These are phyloP conservation scores for Prorocentrum cordatum DNA, from an alignment of 169 alveolate species.

Conservation along the genomic window DNA sequence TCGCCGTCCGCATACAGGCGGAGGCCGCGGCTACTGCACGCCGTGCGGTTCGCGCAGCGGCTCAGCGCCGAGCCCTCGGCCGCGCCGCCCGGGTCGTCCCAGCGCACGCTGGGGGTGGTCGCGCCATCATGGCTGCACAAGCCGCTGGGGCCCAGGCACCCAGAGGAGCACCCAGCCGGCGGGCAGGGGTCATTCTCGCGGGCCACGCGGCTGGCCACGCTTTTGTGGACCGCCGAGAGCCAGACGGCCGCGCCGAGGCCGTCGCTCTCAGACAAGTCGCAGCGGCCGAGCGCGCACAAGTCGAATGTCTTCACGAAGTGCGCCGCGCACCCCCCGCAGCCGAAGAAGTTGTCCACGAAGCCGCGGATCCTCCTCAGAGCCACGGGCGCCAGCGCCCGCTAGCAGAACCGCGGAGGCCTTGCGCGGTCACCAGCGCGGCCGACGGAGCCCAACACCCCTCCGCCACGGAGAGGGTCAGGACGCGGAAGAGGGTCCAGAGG, in stretches of 20 bases:
- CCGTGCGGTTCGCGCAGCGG: too few relatives aligned
- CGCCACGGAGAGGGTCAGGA: background rate
- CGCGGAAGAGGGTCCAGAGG: constrained; percentile 36
- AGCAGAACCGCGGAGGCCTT: background rate
- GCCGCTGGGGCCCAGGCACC: too few relatives aligned
- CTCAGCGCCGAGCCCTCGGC: too few relatives aligned
- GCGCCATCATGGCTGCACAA: too few relatives aligned
- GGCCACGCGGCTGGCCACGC: constrained; percentile 41
- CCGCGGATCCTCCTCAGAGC: constrained; percentile 32
- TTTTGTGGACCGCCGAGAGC: constrained; percentile 63
- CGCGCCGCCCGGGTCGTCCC: too few relatives aligned
- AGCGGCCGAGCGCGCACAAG: background rate
- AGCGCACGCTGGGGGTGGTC: too few relatives aligned
- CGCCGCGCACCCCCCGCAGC: constrained; percentile 33
- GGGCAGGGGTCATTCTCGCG: background rate
- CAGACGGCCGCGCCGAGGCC: constrained; percentile 21
- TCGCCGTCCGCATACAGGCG: too few relatives aligned
- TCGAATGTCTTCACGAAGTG: constrained; percentile 16
- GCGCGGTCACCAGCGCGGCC: background rate
- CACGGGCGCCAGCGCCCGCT: constrained; percentile 9
- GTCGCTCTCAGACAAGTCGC: background rate
- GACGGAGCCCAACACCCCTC: background rate
- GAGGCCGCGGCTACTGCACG: too few relatives aligned
- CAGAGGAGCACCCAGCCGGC: too few relatives aligned
- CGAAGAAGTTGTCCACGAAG: constrained; percentile 20